Conservation (phyloP, 73 alveolate genomes). For the Tetrahymena borealis region DNA sequence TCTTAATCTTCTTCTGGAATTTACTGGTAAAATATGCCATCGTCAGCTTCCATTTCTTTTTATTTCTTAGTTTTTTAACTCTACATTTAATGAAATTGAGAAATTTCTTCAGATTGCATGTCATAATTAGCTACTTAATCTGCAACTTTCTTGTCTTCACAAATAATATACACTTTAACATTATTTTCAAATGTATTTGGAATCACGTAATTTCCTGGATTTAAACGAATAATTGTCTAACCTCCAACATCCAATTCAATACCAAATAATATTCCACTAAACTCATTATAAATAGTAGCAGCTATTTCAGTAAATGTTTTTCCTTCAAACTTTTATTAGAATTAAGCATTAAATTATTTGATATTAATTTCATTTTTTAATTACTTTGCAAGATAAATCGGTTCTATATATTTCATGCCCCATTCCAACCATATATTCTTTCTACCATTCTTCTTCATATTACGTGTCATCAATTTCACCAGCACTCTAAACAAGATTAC, state of each 20-base stretch:
- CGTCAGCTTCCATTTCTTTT: constrained; percentile 19
- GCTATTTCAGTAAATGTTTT: constrained; percentile 83
- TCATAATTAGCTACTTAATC: constrained; percentile 77
- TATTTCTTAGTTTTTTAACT: neutral
- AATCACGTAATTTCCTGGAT: constrained; percentile 82
- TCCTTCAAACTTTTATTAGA: constrained; percentile 43
- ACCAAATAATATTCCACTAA: constrained; percentile 87
- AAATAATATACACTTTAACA: constrained; percentile 83
- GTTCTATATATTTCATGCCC: constrained; percentile 92
- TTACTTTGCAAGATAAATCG: constrained; percentile 33
- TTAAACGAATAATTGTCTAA: constrained; percentile 71
- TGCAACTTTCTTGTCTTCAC: constrained; percentile 87
- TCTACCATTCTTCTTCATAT: constrained; percentile 78
- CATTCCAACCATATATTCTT: constrained; percentile 88
- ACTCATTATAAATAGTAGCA: constrained; percentile 70
- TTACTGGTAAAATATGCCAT: neutral
- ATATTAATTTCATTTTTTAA: neutral
- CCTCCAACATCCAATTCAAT: constrained; percentile 83
- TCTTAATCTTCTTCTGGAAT: neutral
- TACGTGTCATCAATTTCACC: constrained; percentile 70
- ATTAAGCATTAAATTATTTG: constrained; percentile 12
- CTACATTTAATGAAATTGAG: constrained; percentile 12
- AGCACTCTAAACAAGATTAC: constrained; percentile 81
- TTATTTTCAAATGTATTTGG: constrained; percentile 61
- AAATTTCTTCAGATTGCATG: constrained; percentile 44